Evolutionary conservation across 2,329 filamentous ascomycete genomes (phyloP).

Genomic region (Lithohypha guttulata): DNA sequence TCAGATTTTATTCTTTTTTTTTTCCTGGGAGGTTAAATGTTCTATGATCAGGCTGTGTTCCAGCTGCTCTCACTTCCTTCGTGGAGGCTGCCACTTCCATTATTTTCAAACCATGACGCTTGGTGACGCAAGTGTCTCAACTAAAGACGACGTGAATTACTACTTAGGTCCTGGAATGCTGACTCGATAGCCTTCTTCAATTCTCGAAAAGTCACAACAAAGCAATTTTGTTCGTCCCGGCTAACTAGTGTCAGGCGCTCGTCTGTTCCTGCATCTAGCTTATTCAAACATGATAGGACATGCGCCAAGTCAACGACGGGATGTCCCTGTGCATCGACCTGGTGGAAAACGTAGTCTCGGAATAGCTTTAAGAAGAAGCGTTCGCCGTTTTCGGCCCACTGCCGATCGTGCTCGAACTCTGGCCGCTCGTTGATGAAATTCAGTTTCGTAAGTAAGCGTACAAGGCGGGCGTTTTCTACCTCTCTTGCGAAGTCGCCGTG

Average conservation of each 20-base stretch:
- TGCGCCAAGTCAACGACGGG: constrained; percentile 80
- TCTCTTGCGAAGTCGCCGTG: constrained; percentile 64
- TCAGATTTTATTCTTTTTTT: constrained; percentile 2
- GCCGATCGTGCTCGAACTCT: constrained; percentile 64
- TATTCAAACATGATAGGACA: constrained; percentile 77
- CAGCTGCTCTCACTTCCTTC: constrained; percentile 6
- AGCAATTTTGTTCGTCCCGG: constrained; percentile 78
- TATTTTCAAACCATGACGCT: not conserved
- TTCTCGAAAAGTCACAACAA: constrained; percentile 84
- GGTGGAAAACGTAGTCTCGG: constrained; percentile 94
- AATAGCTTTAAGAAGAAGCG: constrained; percentile 90
- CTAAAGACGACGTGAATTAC: constrained; percentile 23
- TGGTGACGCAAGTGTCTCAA: constrained; percentile 3
- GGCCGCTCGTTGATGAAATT: constrained; percentile 81
- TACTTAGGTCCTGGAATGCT: constrained; percentile 50
- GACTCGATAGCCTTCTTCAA: constrained; percentile 57
- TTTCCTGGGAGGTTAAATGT: not conserved
- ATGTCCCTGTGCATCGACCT: constrained; percentile 74
- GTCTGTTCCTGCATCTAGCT: constrained; percentile 78
- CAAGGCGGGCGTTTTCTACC: constrained; percentile 78
- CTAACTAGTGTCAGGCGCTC: constrained; percentile 79
- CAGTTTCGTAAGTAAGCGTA: constrained; percentile 71
- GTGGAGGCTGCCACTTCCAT: not conserved
- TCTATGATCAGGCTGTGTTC: constrained; percentile 8
- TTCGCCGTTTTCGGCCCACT: constrained; percentile 88